These are phyloP conservation scores for Populus hybrid DNA, from an alignment of 441 rosid species.

Conservation along the genomic window DNA sequence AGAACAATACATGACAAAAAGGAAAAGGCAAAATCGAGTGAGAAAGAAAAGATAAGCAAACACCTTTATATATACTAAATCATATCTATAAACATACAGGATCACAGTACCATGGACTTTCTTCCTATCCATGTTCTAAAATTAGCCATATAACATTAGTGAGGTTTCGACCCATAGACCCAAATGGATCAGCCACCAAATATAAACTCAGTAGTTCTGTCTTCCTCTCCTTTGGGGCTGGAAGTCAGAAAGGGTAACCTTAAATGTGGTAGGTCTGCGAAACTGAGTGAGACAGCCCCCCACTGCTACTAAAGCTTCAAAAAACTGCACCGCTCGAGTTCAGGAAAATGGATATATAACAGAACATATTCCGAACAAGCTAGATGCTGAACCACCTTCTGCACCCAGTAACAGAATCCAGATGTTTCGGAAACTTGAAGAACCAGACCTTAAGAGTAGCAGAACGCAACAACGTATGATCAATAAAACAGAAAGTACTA, in stretches of 20 bases:
- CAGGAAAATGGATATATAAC: constrained; percentile 18
- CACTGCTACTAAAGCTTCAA: constrained; percentile 24
- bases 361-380: constrained; percentile 29
- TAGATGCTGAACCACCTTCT: constrained; percentile 33
- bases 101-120: constrained; percentile 27
- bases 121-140: constrained; percentile 37
- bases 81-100: constrained; percentile 27
- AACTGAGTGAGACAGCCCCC: constrained; percentile 30
- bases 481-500: constrained; percentile 26
- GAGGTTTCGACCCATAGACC: constrained; percentile 26
- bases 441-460: constrained; percentile 18
- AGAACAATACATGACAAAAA: not conserved
- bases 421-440: constrained; percentile 10
- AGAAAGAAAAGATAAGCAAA: constrained; percentile 21
- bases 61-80: constrained; percentile 31
- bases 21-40: constrained; percentile 1
- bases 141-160: constrained; percentile 43
- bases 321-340: constrained; percentile 25
- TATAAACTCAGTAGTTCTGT: constrained; percentile 24
- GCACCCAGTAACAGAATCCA: constrained; percentile 22
- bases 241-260: constrained; percentile 24
- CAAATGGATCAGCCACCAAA: constrained; percentile 25
- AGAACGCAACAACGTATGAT: constrained; percentile 16
- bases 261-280: constrained; percentile 25
- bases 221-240: constrained; percentile 28